Base-by-base conservation (phyloP, 768 basidiomycete species). In the Inosperma sp. region DNA sequence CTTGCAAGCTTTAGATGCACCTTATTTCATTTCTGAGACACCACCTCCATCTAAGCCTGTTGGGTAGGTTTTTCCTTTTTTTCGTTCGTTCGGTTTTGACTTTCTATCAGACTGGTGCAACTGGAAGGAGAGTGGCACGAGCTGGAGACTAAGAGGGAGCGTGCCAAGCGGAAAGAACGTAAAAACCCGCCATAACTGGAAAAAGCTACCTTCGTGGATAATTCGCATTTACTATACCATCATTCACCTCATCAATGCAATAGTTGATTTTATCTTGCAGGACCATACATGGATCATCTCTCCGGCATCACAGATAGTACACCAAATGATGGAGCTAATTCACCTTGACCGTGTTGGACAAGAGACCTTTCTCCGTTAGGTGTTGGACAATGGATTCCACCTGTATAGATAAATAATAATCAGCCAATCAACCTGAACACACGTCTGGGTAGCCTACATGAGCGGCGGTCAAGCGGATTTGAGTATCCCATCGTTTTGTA, bases 111-210 rank as follows among this genome's bases (percentile, higher is more conserved):
- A 46, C 69, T 98, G 51, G 79, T 86, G 10, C 78, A 78, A 10
- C 69, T 96, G 34, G 83, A 91, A 64, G 95, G 96, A 37, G 96
- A 98, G 66, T 97, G 94, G 90, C 96, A 99, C 68, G 96, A 99
- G 67, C 76, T 94, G 55, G 94, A 97, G 66, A 89, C 91, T 10
- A 99, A 97, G 68, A 78, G 84, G 50, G 93, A 97, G 71, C 79
- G 91, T 33, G 85, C 86, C 51, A 88, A 83, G 82, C 65, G 79
- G 79, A 71, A 86, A 79, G 75, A 74, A 75, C 55, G 86, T 83
- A 67, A 68, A 59, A 54, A 51, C 19, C 44, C 54, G 13, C 52
- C 59, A 17, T 57, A 30, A 56, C 55, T 66, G 71, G 65, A 60
- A 55, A 62, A 59, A 69, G 68, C 56, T 66, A 68, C 68, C 31